Conservation (phyloP, 768 basidiomycete species). For the Trametes maxima region DNA sequence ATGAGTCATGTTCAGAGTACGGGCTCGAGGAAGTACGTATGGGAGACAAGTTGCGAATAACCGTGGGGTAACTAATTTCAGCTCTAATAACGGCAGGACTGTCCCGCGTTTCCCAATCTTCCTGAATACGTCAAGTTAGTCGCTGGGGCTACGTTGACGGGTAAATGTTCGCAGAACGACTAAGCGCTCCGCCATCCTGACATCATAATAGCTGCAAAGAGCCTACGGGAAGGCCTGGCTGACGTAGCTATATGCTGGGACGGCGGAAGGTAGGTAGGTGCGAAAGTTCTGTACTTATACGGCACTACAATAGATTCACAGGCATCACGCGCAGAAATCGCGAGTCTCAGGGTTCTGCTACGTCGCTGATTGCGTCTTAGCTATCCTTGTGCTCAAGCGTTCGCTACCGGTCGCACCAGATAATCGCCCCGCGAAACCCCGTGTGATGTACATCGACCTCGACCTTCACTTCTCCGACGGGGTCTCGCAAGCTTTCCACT, state of each 20-base stretch:
- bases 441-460: slow-evolving; percentile 89
- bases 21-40: slow-evolving; percentile 60
- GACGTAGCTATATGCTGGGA: slow-evolving; percentile 87
- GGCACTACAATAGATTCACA: slow-evolving; percentile 24
- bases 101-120: slow-evolving; percentile 74
- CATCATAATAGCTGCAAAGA: slow-evolving; percentile 49
- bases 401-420: slow-evolving; percentile 16
- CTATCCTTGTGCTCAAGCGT: slow-evolving; percentile 70
- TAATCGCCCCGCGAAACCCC: slow-evolving; percentile 41
- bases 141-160: slow-evolving; percentile 75
- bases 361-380: slow-evolving; percentile 85
- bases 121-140: slow-evolving; percentile 68
- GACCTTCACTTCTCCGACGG: slow-evolving; percentile 93
- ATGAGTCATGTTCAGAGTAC: slow-evolving; percentile 40
- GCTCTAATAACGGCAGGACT: slow-evolving; percentile 56
- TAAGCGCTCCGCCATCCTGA: background rate
- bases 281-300: background rate
- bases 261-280: slow-evolving; percentile 64
- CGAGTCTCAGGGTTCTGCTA: slow-evolving; percentile 92
- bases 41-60: too few relatives aligned
- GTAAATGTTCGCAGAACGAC: background rate
- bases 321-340: slow-evolving; percentile 84
- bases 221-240: slow-evolving; percentile 51
- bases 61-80: background rate
- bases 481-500: slow-evolving; percentile 75